These are phyloP conservation scores for Catharanthus roseus DNA, from an alignment of 257 asterid species.

Conservation along the genomic window DNA sequence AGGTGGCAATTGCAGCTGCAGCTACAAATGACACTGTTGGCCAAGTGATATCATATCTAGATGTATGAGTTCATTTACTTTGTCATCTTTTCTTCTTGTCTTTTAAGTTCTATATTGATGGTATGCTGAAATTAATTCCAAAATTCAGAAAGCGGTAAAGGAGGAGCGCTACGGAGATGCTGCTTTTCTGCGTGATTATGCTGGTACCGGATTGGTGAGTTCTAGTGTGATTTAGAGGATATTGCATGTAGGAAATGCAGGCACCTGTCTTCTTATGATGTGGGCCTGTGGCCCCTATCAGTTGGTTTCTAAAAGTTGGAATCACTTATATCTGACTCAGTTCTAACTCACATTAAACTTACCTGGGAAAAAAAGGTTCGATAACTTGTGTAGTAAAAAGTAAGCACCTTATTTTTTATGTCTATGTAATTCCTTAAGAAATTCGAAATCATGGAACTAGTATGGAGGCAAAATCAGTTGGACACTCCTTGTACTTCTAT, in stretches of 20 bases:
- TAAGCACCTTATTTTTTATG: not conserved
- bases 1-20: conserved; percentile 96
- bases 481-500: not conserved
- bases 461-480: not conserved
- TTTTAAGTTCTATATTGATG: conserved; percentile 3
- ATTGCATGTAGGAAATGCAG: not conserved
- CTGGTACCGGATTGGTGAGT: conserved; percentile 94
- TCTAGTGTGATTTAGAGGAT: not conserved
- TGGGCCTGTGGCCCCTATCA: not conserved
- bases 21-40: conserved; percentile 80
- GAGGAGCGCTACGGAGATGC: conserved; percentile 87
- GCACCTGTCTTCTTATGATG: not conserved
- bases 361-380: not conserved
- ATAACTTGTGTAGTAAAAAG: too few species aligned
- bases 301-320: not conserved
- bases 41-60: conserved; percentile 69
- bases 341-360: not conserved
- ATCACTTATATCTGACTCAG: not conserved
- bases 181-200: conserved; percentile 75
- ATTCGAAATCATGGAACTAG: not conserved
- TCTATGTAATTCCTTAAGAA: not conserved
- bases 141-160: conserved; percentile 65
- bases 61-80: conserved; percentile 38
- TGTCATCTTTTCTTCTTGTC: not conserved
- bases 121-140: not conserved